Evolutionary conservation across 2,329 filamentous ascomycete species (phyloP), one percentile per base, ranked within the genome.

Genomic region (Lizonia empirigonia): DNA sequence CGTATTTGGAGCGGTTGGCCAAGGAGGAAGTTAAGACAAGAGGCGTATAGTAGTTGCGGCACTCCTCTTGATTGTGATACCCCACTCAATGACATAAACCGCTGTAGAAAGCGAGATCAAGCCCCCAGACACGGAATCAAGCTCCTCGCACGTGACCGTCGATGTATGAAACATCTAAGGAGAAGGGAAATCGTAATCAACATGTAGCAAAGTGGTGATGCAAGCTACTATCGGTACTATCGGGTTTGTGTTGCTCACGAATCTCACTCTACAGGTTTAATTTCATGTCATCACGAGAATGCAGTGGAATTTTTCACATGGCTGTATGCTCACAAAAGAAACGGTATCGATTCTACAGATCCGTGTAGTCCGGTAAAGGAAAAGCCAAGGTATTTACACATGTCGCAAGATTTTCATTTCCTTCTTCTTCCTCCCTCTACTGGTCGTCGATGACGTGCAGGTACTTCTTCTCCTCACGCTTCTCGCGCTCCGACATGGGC

Each of bases 381-480:
- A 48, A 48, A 51, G 57, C 56, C 50, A 33, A 48, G 49, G 59
- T 68, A 68, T 67, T 60, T 67, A 68, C 64, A 68, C 50, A 53
- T 22, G 39, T 51, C 48, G 40, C 48, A 54, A 53, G 49, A 51
- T 58, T 52, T 54, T 40, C 33, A 46, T 45, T 42, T 44, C 39
- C 42, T 35, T 37, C 13, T 36, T 3, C 39, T 32, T n/a, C 22
- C 16, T 13, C 7, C 15, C 18, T 53, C 63, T 71, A 74, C 58
- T 74, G 72, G 56, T 74, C 69, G 33, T 74, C 72, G 41, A 74
- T 62, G 53, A 99, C 92, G 75, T 99, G 94, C 74, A 97, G 79
- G 75, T 96, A 99, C 82, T 97, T 94, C 84, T 87, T 94, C 77
- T 97, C 92, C 76, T 97, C 92, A 67, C 84, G 83, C 83, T 87